phyloP scores from a whole-genome alignment of 208 protist genomes.

The Leishmania lainsoni region DNA sequence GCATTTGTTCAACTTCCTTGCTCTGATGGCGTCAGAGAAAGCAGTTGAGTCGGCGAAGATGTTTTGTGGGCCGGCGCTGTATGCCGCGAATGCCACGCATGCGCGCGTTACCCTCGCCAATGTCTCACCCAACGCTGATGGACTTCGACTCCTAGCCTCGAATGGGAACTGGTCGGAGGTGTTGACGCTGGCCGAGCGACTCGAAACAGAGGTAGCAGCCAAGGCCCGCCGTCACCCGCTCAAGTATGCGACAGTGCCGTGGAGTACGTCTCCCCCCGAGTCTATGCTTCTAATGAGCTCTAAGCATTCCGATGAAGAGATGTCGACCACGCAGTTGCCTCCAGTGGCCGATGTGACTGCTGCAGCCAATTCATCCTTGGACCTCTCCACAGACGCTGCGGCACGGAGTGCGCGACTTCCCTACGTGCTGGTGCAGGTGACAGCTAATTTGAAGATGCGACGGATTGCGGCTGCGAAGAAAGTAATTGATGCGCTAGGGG shows the following conservation, averaged over 20 bases:
- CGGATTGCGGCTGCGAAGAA: conserved; percentile 54
- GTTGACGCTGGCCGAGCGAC: conserved; percentile 47
- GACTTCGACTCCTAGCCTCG: conserved; percentile 54
- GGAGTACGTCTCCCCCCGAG: neutral
- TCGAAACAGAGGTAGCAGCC: conserved; percentile 46
- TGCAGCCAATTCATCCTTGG: neutral
- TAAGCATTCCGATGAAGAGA: neutral
- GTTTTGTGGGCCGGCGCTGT: conserved; percentile 31
- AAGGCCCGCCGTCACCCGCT: conserved; percentile 19
- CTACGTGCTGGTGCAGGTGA: conserved; percentile 79
- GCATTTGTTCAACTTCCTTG: neutral
- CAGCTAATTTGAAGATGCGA: conserved; percentile 71
- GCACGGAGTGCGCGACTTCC: conserved; percentile 40
- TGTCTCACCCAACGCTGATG: conserved; percentile 62
- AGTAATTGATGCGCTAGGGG: conserved; percentile 65
- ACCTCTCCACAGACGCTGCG: conserved; percentile 20
- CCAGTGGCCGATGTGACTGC: neutral
- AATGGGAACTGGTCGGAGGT: conserved; percentile 81
- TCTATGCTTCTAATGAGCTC: neutral
- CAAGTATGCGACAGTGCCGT: conserved; percentile 7
- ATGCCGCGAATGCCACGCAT: conserved; percentile 11
- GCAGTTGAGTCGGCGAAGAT: conserved; percentile 16
- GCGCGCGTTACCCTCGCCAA: conserved; percentile 16
- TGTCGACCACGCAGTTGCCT: neutral
- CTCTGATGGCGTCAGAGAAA: conserved; percentile 29